Percentiles rank a stretch among this genome's conserved stretches.
These are phyloP conservation scores for Dendrostoma leiphaemia DNA, from an alignment of 2,329 filamentous ascomycete species.

Conservation along the genomic window DNA sequence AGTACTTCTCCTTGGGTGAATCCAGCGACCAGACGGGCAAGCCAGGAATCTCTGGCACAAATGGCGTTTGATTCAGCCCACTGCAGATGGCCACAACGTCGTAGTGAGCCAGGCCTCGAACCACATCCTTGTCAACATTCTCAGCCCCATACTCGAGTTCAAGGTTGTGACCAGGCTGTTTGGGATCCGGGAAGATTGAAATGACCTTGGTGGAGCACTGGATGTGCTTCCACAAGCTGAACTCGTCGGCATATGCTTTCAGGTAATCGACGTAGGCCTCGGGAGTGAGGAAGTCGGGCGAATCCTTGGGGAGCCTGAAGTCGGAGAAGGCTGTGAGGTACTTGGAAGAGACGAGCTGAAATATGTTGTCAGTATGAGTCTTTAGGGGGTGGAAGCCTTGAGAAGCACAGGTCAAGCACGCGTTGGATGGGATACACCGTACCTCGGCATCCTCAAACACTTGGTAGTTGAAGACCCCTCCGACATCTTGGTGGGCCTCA, in stretches of 20 bases:
- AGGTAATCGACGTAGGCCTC: slow-evolving; percentile 34
- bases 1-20: background rate
- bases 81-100: slow-evolving; percentile 39
- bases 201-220: slow-evolving; percentile 28
- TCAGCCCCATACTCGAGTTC: background rate
- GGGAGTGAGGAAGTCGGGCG: slow-evolving; percentile 35
- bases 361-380: background rate
- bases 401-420: no score
- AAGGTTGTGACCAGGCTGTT: background rate
- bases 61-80: slow-evolving; percentile 33
- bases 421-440: background rate
- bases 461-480: slow-evolving; percentile 41
- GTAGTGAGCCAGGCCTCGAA: background rate
- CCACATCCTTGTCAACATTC: no score
- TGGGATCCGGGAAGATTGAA: slow-evolving; percentile 10
- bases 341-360: slow-evolving; percentile 40
- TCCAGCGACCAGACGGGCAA: no score
- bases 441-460: slow-evolving; percentile 44
- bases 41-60: slow-evolving; percentile 28
- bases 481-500: slow-evolving; percentile 37
- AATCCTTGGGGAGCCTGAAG: slow-evolving; percentile 33
- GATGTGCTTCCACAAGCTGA: slow-evolving; percentile 32
- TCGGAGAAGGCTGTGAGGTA: slow-evolving; percentile 46
- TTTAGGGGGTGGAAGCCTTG: no score
- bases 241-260: slow-evolving; percentile 32